Percentiles rank a stretch among this genome's conserved stretches.
phyloP scores from a whole-genome alignment of 2,329 filamentous ascomycete species.

The Colletotrichum sp. region DNA sequence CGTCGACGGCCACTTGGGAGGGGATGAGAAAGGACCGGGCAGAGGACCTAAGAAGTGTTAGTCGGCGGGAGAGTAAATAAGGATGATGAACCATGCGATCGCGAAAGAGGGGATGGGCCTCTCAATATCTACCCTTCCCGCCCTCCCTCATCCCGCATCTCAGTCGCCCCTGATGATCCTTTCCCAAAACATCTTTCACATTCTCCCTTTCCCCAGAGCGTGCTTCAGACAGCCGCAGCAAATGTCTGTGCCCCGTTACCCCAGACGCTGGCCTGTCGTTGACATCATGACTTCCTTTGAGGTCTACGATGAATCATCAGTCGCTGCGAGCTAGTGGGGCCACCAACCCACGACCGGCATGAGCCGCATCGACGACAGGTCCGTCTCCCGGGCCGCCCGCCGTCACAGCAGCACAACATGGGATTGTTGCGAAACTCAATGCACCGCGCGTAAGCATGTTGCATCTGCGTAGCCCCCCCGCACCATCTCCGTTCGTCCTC shows the following conservation, averaged over 20 bases:
- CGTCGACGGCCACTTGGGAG: neutral
- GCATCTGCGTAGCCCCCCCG: neutral
- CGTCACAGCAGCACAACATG: neutral
- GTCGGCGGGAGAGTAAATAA: no score
- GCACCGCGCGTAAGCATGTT: neutral
- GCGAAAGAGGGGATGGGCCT: neutral
- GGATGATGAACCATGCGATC: no score
- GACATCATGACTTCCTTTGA: slow-evolving; percentile 8
- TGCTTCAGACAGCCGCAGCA: neutral
- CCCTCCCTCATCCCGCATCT: neutral
- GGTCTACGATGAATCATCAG: slow-evolving; percentile 16
- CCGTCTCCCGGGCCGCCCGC: neutral
- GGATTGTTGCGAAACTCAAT: neutral
- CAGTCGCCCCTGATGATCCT: neutral
- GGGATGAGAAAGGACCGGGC: accelerated
- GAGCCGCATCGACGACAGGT: neutral
- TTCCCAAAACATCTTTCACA: neutral
- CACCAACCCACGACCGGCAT: neutral
- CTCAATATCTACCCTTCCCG: neutral
- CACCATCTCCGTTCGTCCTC: neutral
- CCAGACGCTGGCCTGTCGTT: neutral
- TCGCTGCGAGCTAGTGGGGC: neutral
- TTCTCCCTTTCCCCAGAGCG: neutral
- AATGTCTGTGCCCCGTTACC: slow-evolving; percentile 4
- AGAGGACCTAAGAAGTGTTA: neutral